Conservation (phyloP, 768 basidiomycete genomes). For the Tylopilus rubrobrunneus region DNA sequence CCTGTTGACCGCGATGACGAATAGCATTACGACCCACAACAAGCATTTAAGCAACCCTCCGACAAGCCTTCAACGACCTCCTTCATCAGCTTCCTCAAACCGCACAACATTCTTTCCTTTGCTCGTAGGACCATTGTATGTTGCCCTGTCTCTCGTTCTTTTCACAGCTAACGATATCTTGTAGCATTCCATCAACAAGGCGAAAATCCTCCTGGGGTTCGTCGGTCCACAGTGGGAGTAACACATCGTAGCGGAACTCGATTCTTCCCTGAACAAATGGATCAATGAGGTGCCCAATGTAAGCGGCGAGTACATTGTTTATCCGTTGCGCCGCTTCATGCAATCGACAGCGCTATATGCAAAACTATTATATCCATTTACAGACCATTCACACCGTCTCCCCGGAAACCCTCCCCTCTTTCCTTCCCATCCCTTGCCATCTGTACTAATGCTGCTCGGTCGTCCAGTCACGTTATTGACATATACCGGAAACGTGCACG, state of each 20-base stretch:
- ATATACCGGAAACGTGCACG: slow-evolving; percentile 39
- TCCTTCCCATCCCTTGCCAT: slow-evolving; percentile 70
- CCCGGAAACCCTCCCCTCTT: slow-evolving; percentile 44
- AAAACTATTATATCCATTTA: slow-evolving; percentile 67
- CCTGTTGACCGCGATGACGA: slow-evolving; percentile 70
- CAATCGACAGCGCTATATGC: slow-evolving; percentile 51
- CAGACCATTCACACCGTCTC: slow-evolving; percentile 72
- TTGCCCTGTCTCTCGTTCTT: background rate
- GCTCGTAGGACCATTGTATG: slow-evolving; percentile 58
- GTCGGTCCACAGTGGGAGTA: slow-evolving; percentile 57
- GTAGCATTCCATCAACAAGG: slow-evolving; percentile 72
- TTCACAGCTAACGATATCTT: background rate
- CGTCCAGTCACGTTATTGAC: slow-evolving; percentile 69
- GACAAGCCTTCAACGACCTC: slow-evolving; percentile 53
- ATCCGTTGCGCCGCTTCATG: slow-evolving; percentile 36
- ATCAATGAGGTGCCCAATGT: slow-evolving; percentile 60
- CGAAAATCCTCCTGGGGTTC: slow-evolving; percentile 49
- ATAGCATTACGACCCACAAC: slow-evolving; percentile 44
- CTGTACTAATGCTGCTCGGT: slow-evolving; percentile 81
- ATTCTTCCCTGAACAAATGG: slow-evolving; percentile 78
- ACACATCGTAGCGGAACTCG: slow-evolving; percentile 65
- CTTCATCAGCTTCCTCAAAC: slow-evolving; percentile 46
- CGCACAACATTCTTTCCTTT: slow-evolving; percentile 61
- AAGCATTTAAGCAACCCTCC: slow-evolving; percentile 59
- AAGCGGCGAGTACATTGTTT: slow-evolving; percentile 3